Conservation (phyloP, 2,329 filamentous ascomycete genomes). For the Aspergillus nomiae region DNA sequence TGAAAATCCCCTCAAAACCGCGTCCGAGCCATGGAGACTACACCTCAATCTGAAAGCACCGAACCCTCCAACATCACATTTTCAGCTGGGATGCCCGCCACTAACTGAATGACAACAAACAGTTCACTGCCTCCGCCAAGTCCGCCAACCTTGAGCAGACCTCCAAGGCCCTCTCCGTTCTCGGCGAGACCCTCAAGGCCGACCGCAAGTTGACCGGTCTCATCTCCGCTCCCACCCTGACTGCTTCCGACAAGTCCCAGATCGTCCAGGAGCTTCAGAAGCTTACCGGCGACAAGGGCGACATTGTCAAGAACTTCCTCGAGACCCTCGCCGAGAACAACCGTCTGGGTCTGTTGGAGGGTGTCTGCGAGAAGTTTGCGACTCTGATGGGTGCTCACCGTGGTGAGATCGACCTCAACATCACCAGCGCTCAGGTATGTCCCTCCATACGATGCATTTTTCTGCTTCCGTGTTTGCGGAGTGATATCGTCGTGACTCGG, state of each 20-base stretch:
- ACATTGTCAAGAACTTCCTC: constrained; percentile 94
- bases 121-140: constrained; percentile 98
- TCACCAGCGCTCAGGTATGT: constrained; percentile 85
- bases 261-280: constrained; percentile 89
- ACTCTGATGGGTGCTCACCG: constrained; percentile 84
- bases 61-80: neutral
- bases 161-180: constrained; percentile 73
- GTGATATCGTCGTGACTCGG: neutral
- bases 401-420: constrained; percentile 89
- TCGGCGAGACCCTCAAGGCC: constrained; percentile 73
- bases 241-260: constrained; percentile 75
- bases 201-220: constrained; percentile 79
- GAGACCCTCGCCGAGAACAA: constrained; percentile 93
- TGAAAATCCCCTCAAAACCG: constrained; percentile 14
- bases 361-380: constrained; percentile 83
- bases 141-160: constrained; percentile 80
- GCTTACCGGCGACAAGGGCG: constrained; percentile 72
- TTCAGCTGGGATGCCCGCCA: neutral
- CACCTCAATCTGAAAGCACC: neutral
- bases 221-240: constrained; percentile 79
- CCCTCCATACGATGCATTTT: neutral
- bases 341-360: constrained; percentile 78
- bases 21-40: constrained; percentile 1
- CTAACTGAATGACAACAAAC: constrained; percentile 13
- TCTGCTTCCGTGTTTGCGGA: neutral